Conservation (phyloP, 768 basidiomycete species). For the Termitomyces sp. region DNA sequence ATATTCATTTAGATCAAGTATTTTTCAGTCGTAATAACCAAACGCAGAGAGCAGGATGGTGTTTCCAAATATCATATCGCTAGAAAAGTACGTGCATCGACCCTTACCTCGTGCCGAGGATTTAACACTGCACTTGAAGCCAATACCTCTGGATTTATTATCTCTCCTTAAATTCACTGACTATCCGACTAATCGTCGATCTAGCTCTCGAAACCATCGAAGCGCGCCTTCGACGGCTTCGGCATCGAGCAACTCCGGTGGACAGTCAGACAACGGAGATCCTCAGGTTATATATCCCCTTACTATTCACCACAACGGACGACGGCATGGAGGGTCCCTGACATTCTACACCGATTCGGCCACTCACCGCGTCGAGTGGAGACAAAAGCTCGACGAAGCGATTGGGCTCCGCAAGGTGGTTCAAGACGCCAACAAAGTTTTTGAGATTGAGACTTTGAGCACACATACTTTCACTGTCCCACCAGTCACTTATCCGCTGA, state of each 20-base stretch:
- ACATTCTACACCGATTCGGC: conserved; percentile 80
- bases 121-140: conserved; percentile 39
- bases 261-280: conserved; percentile 48
- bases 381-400: conserved; percentile 87
- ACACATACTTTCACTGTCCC: conserved; percentile 83
- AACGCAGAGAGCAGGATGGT: conserved; percentile 70
- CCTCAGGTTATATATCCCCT: conserved; percentile 79
- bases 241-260: conserved; percentile 19
- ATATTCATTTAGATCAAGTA: conserved; percentile 8
- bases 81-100: conserved; percentile 56
- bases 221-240: conserved; percentile 28
- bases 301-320: conserved; percentile 84
- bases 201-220: conserved; percentile 59
- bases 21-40: conserved; percentile 77
- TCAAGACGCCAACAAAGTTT: conserved; percentile 93
- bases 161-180: conserved; percentile 81
- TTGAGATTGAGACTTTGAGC: conserved; percentile 88
- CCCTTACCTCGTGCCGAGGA: neutral
- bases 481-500: conserved; percentile 44
- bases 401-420: conserved; percentile 81
- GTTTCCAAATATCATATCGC: conserved; percentile 75
- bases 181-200: conserved; percentile 62
- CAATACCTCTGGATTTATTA: conserved; percentile 88
- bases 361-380: conserved; percentile 79
- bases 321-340: conserved; percentile 79